phyloP scores from a whole-genome alignment of 2,329 filamentous ascomycete genomes.

The Pseudogymnoascus sp. region DNA sequence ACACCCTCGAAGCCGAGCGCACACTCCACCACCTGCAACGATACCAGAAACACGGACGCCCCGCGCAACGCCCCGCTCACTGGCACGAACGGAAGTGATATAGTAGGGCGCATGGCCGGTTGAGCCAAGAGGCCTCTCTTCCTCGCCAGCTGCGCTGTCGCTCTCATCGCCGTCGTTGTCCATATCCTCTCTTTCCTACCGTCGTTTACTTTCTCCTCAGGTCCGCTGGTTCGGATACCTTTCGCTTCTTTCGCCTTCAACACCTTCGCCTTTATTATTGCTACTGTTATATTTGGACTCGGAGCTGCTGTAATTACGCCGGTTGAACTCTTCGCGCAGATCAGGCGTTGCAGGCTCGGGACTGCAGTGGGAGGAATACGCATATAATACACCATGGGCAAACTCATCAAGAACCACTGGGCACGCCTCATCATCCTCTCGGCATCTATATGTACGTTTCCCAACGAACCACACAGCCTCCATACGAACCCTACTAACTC shows the following conservation, averaged over 20 bases:
- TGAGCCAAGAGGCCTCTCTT: constrained; percentile 3
- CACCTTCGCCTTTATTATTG: background rate
- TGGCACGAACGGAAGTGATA: background rate
- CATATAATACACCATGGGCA: constrained; percentile 61
- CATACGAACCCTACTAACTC: constrained; percentile 32
- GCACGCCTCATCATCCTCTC: constrained; percentile 88
- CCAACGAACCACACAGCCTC: background rate
- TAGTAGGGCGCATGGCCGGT: constrained; percentile 5
- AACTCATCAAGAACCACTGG: constrained; percentile 99
- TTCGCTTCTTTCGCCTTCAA: background rate
- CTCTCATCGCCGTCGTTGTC: constrained; percentile 1
- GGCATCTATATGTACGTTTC: constrained; percentile 52
- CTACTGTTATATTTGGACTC: background rate
- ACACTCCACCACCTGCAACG: background rate
- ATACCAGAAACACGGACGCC: background rate
- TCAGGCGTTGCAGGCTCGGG: background rate
- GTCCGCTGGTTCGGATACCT: constrained; percentile 5
- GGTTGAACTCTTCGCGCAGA: background rate
- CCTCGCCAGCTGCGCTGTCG: background rate
- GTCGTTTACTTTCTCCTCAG: background rate
- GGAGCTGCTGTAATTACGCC: background rate
- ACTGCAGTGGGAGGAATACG: background rate
- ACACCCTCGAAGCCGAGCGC: constrained; percentile 3
- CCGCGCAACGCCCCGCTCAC: background rate
- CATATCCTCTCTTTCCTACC: background rate